phyloP scores from a whole-genome alignment of 2,329 filamentous ascomycete species.

The Colletotrichum orchidophilum region DNA sequence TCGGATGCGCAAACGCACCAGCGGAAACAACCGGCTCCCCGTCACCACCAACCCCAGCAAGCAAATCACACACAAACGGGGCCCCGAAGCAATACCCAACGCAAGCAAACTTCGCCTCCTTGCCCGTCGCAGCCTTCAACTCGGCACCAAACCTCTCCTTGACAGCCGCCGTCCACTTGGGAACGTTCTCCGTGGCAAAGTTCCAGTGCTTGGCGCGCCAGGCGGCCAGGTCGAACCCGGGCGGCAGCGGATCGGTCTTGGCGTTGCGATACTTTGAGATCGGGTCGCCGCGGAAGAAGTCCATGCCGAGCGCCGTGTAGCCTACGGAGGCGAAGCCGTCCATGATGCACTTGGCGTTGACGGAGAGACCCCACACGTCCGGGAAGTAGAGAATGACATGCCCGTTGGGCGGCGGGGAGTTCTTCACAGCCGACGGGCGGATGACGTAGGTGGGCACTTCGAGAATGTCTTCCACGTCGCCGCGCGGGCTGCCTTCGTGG shows the following conservation, averaged over 20 bases:
- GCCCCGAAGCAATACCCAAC: conserved; percentile 54
- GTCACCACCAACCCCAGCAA: conserved; percentile 5
- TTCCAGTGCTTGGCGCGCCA: conserved; percentile 57
- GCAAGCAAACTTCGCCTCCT: conserved; percentile 48
- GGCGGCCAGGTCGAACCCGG: conserved; percentile 56
- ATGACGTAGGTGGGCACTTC: conserved; percentile 50
- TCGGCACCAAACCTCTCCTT: conserved; percentile 45
- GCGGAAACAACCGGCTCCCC: conserved; percentile 42
- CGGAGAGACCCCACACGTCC: conserved; percentile 55
- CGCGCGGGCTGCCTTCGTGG: conserved; percentile 49
- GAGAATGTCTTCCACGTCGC: conserved; percentile 44
- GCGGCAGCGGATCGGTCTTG: conserved; percentile 37
- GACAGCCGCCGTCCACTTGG: conserved; percentile 53
- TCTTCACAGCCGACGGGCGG: conserved; percentile 15
- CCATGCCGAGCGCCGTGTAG: conserved; percentile 52
- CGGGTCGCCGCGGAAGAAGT: conserved; percentile 57
- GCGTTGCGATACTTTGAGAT: conserved; percentile 50
- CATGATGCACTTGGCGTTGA: conserved; percentile 55
- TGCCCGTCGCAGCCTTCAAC: neutral
- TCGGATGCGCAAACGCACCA: conserved; percentile 61
- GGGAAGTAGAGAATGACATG: conserved; percentile 56
- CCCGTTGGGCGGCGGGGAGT: conserved; percentile 43
- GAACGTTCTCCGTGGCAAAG: conserved; percentile 54
- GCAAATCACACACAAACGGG: conserved; percentile 53
- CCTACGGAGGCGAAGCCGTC: conserved; percentile 56